A percentile compares a stretch with the other conserved stretches of the same genome.
phyloP scores from a whole-genome alignment of 202 grass and related monocot species.

The Tripidium arundinaceum region DNA sequence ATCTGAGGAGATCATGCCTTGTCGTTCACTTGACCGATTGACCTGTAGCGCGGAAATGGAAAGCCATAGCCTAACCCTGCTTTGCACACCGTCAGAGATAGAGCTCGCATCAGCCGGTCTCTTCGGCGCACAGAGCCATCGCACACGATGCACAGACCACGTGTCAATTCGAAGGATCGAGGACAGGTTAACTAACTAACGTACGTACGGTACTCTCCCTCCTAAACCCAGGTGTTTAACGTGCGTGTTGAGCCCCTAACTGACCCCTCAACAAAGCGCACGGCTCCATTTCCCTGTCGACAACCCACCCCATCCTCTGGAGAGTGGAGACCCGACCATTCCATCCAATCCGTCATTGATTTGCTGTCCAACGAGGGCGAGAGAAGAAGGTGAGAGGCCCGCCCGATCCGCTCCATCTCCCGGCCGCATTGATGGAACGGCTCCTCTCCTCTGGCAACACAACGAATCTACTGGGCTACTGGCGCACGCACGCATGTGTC shows the following conservation, averaged over 20 bases:
- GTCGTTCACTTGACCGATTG: neutral
- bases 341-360: neutral
- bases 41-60: neutral
- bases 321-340: too few relatives aligned
- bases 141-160: neutral
- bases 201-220: neutral
- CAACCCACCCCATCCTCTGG: neutral
- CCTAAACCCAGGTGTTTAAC: conserved; percentile 13
- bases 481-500: neutral
- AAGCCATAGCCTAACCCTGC: neutral
- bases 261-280: neutral
- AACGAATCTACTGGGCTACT: conserved; percentile 20
- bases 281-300: conserved; percentile 5
- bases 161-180: too few relatives aligned
- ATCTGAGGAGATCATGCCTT: neutral
- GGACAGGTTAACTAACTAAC: neutral
- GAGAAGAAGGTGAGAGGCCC: neutral
- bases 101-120: neutral
- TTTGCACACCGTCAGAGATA: neutral
- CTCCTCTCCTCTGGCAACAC: too few relatives aligned
- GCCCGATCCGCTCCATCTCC: neutral
- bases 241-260: neutral
- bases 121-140: neutral
- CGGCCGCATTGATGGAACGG: neutral
- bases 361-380: too few relatives aligned